phyloP scores from a whole-genome alignment of 2,329 filamentous ascomycete genomes.

The Ceratocystis papillata region DNA sequence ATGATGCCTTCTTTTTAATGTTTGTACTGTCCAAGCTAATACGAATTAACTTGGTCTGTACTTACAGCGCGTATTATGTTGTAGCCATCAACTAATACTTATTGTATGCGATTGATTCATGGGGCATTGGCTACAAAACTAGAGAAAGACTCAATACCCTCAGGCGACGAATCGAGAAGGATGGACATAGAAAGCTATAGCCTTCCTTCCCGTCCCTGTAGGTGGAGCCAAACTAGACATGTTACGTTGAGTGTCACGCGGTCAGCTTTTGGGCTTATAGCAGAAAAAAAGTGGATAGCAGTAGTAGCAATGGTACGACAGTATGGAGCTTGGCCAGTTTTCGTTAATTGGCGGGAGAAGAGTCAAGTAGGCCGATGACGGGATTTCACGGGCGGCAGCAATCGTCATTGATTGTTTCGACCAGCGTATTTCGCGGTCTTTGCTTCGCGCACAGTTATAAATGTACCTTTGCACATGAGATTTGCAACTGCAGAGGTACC shows the following conservation, averaged over 20 bases:
- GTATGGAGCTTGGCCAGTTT: background rate
- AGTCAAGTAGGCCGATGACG: too few relatives aligned
- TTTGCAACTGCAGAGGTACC: background rate
- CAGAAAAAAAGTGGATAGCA: background rate
- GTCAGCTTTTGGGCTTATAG: background rate
- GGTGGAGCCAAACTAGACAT: background rate
- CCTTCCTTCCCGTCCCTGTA: background rate
- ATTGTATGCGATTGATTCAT: too few relatives aligned
- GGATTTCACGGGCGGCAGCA: too few relatives aligned
- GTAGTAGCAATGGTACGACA: background rate
- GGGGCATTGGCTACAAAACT: too few relatives aligned
- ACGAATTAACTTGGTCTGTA: too few relatives aligned
- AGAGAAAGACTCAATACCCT: too few relatives aligned
- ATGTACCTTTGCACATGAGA: background rate
- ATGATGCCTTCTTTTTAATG: too few relatives aligned
- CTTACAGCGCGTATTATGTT: too few relatives aligned
- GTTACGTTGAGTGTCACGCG: conserved; percentile 3
- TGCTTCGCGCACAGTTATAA: background rate
- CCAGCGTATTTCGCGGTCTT: background rate
- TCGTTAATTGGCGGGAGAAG: too few relatives aligned
- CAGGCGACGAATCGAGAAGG: background rate
- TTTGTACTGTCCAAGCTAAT: too few relatives aligned
- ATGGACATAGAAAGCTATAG: background rate
- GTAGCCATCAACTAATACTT: too few relatives aligned
- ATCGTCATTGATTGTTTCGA: too few relatives aligned